Base-by-base conservation (phyloP, 768 basidiomycete species). In the Chalciporus pseudorubinellus region DNA sequence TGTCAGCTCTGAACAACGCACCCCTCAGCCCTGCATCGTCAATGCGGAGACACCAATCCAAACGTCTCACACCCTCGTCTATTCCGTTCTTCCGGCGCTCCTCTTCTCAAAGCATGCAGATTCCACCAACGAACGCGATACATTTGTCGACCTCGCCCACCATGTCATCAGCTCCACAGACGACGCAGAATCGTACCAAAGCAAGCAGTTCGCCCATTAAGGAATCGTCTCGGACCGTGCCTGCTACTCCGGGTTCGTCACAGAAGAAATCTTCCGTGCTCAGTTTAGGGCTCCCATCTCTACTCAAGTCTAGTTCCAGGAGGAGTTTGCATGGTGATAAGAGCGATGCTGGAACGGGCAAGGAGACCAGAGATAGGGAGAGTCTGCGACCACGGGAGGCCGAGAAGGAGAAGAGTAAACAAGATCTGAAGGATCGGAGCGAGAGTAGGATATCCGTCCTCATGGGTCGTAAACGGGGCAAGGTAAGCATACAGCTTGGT, bases 51-150 rank as follows among this genome's bases (percentile, higher is more conserved):
- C 78, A 80, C 24, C 82, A 84, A 51, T 66, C 72, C 20, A 92
- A 86, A 67, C 85, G 93, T 52, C 80, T 93, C 41, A 94, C 93
- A 1, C 92, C 92, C 1, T 93, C 91, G 22, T 89, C 91, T 13
- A 95, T 95, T 52, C 93, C 93, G 2, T 95, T 95, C 72, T 95
- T 95, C 75, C 82, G 91, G 39, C 86, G 93, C 31, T 92, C 92
- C 8, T 89, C 90, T 22, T 94, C 93, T 7, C 89, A 92, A 63
- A 90, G 88, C 13, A 86, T 90, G 79, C 86, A 90, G 55, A 67
- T 85, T 21, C 79, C 83, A 18, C 73, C 81, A 7, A 63, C 68
- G n/a, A 60, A 53, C 46, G 51, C 63, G 47, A 63, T 77, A 22
- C 69, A 76, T 14, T 70, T 73, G 10, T 74, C 75, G 3, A 67